Conservation (phyloP, 805 yeast species). For the Zygotorulaspora florentina region DNA sequence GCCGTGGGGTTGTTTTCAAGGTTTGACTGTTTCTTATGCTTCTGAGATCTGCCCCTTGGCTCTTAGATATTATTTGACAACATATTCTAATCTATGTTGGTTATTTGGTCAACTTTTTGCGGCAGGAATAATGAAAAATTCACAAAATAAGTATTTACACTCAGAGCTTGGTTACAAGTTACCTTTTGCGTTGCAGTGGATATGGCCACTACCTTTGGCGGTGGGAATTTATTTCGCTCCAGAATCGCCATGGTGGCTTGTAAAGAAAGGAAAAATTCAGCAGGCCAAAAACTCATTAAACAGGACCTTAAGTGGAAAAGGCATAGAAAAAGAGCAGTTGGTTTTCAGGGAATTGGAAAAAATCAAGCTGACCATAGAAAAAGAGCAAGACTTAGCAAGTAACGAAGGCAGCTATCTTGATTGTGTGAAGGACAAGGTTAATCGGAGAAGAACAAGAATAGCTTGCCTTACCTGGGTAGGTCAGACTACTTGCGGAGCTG, state of each 20-base stretch:
- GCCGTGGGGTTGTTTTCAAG: slow-evolving; percentile 53
- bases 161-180: slow-evolving; percentile 44
- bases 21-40: slow-evolving; percentile 50
- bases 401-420: slow-evolving; percentile 28
- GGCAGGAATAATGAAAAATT: slow-evolving; percentile 46
- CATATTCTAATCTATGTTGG: slow-evolving; percentile 51
- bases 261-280: slow-evolving; percentile 38
- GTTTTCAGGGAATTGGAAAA: slow-evolving; percentile 41
- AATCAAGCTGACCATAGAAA: slow-evolving; percentile 44
- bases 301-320: slow-evolving; percentile 37
- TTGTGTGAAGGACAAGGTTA: slow-evolving; percentile 43
- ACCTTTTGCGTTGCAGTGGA: slow-evolving; percentile 60
- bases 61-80: slow-evolving; percentile 48
- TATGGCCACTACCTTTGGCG: slow-evolving; percentile 50
- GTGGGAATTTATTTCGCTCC: slow-evolving; percentile 46
- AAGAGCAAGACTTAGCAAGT: slow-evolving; percentile 22
- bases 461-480: slow-evolving; percentile 43
- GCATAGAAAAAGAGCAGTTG: slow-evolving; percentile 33
- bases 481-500: slow-evolving; percentile 44
- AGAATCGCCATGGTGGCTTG: slow-evolving; percentile 57
- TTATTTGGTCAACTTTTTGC: slow-evolving; percentile 54
- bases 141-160: slow-evolving; percentile 18
- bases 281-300: slow-evolving; percentile 43
- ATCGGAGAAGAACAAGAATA: slow-evolving; percentile 50
- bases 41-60: slow-evolving; percentile 53